Conservation (phyloP, 2,329 filamentous ascomycete genomes). For the Aspergillus cejpii region DNA sequence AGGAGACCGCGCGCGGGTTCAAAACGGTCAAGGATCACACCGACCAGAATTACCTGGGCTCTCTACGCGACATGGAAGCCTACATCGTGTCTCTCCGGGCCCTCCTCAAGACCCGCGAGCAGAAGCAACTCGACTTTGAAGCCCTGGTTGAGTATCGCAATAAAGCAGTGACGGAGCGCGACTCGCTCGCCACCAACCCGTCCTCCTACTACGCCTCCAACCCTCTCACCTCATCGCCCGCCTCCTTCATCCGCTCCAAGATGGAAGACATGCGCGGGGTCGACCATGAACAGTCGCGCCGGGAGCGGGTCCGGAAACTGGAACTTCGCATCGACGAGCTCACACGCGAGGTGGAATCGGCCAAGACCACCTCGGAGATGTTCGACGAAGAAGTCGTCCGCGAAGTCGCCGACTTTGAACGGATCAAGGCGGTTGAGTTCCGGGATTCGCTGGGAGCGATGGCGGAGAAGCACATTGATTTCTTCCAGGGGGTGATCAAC, state of each 20-base stretch:
- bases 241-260: slow-evolving; percentile 83
- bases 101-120: slow-evolving; percentile 86
- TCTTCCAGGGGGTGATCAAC: slow-evolving; percentile 71
- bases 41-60: slow-evolving; percentile 91
- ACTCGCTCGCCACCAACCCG: slow-evolving; percentile 63
- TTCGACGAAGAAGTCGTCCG: slow-evolving; percentile 95
- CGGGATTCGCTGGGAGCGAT: slow-evolving; percentile 75
- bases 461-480: slow-evolving; percentile 77
- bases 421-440: slow-evolving; percentile 92
- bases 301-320: slow-evolving; percentile 80
- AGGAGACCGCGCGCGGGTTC: slow-evolving; percentile 73
- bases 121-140: slow-evolving; percentile 97
- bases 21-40: slow-evolving; percentile 81
- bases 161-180: slow-evolving; percentile 81
- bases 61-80: slow-evolving; percentile 87
- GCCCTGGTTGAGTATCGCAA: slow-evolving; percentile 91
- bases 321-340: slow-evolving; percentile 90
- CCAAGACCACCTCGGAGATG: slow-evolving; percentile 78
- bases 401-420: slow-evolving; percentile 88
- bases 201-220: slow-evolving; percentile 51
- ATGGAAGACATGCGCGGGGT: slow-evolving; percentile 95
- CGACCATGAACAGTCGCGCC: slow-evolving; percentile 84
- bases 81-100: slow-evolving; percentile 83
- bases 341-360: slow-evolving; percentile 78
- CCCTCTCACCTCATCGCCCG: slow-evolving; percentile 57